phyloP scores from a whole-genome alignment of 2,329 filamentous ascomycete species.

The Sclerotinia sclerotiorum region DNA sequence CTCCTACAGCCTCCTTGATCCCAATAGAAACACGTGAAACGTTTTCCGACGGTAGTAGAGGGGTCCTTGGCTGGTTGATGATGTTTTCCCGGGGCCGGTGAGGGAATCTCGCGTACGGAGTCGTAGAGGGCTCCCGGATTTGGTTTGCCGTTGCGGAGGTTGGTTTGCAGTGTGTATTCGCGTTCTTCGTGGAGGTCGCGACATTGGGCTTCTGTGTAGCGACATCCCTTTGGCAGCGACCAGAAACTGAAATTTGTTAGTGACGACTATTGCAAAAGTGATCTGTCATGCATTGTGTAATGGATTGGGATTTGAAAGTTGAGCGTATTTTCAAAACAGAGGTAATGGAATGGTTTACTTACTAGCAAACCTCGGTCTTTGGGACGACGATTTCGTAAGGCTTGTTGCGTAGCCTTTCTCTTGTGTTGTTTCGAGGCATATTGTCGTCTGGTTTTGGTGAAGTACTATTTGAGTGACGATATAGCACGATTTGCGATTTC shows the following conservation, averaged over 20 bases:
- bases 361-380: conserved; percentile 35
- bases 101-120: conserved; percentile 1
- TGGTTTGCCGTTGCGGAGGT: conserved; percentile 32
- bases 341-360: background rate
- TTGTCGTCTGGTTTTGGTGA: background rate
- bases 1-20: background rate
- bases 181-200: conserved; percentile 31
- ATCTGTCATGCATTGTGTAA: background rate
- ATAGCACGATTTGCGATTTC: background rate
- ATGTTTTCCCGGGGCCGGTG: background rate
- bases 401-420: conserved; percentile 22
- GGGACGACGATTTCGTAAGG: conserved; percentile 20
- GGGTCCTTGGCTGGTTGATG: background rate
- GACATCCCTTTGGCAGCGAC: conserved; percentile 29
- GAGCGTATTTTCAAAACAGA: background rate
- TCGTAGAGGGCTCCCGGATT: conserved; percentile 24
- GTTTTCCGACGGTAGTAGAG: conserved; percentile 4
- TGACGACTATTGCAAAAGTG: background rate
- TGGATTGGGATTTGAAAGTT: too few relatives aligned
- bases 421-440: background rate
- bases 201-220: conserved; percentile 36
- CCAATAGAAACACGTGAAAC: conserved; percentile 23
- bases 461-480: background rate
- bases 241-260: conserved; percentile 27
- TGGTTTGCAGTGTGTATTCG: conserved; percentile 19